Conservation (phyloP, 1,284 basidiomycete species). For the Mycosarcoma maydis region DNA sequence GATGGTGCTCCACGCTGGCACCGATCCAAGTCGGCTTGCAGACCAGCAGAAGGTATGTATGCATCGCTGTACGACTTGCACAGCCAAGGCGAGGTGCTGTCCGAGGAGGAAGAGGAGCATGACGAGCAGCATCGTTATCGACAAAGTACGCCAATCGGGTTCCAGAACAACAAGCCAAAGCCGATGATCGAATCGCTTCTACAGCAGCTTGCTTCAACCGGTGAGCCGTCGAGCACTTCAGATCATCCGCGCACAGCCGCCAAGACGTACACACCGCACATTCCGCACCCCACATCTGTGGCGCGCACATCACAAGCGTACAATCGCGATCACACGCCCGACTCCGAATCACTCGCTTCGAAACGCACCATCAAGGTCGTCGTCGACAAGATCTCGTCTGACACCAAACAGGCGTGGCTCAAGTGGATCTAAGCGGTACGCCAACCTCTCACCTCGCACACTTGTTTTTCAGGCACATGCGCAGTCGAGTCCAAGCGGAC, state of each 20-base stretch:
- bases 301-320: neutral
- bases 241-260: neutral
- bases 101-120: conserved; percentile 42
- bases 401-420: conserved; percentile 49
- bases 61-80: conserved; percentile 29
- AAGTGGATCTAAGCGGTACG: conserved; percentile 47
- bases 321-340: neutral
- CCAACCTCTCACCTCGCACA: no score
- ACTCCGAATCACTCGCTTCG: neutral
- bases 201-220: neutral
- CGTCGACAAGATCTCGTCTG: conserved; percentile 38
- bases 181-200: conserved; percentile 33
- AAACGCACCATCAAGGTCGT: conserved; percentile 35
- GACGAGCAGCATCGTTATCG: conserved; percentile 4
- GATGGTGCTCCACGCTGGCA: conserved; percentile 14
- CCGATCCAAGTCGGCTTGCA: conserved; percentile 9
- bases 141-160: neutral
- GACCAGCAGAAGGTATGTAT: conserved; percentile 18
- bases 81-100: conserved; percentile 28
- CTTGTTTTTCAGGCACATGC: no score
- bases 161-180: neutral
- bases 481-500: no score
- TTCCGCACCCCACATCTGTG: conserved; percentile 19
- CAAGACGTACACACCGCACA: conserved; percentile 21
- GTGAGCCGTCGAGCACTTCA: neutral